Base-by-base conservation (phyloP, 192 early-diverging fungal species). In the Backusella morwellensis region DNA sequence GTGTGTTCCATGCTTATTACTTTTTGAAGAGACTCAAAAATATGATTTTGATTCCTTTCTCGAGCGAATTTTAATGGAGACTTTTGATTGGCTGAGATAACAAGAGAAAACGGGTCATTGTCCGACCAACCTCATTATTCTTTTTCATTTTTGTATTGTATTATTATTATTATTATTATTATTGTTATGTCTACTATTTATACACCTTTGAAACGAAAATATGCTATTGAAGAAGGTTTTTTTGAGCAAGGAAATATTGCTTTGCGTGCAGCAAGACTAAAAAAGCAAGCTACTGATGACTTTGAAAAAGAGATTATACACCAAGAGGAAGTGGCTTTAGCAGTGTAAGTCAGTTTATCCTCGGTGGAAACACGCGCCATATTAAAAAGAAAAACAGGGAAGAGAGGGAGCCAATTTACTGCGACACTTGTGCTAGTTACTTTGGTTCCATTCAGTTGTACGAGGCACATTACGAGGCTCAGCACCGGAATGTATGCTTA, bases 381-480 rank as follows among this genome's bases (percentile, higher is more conserved):
- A 40, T 40, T 40, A 23, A 63, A 38, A 32, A 5, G 34, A 35
- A 14, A 50, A 74, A n/a, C 29, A 72, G 35, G 26, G 23, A 50
- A 50, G 11, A 44, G 21, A 19, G 8, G 29, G 6, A 38, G 38
- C 35, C 77, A 34, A 77, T 84, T 11, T 42, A 36, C 19, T 84
- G 83, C 23, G 71, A 77, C 26, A 23, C 67, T 15, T 50, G 56
- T n/a, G 38, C 69, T 12, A 73, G 72, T 70, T 70, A 68, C 17
- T 88, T 87, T 75, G 78, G 82, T 12, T 76, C 77, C 6, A 2
- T 80, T 2, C 44, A 66, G 8, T 83, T 85, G 17, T 90, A 86
- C 72, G 86, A 90, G 44, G 59, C 77, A 1, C 88, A 90, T 41
- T 88, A 88, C 74, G 86, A 88, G 63, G 80, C 77, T 23, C 75